A percentile compares a stretch with the other conserved stretches of the same genome.
Conservation (phyloP, 2,329 filamentous ascomycete genomes). For the Apiospora kogelbergensis region DNA sequence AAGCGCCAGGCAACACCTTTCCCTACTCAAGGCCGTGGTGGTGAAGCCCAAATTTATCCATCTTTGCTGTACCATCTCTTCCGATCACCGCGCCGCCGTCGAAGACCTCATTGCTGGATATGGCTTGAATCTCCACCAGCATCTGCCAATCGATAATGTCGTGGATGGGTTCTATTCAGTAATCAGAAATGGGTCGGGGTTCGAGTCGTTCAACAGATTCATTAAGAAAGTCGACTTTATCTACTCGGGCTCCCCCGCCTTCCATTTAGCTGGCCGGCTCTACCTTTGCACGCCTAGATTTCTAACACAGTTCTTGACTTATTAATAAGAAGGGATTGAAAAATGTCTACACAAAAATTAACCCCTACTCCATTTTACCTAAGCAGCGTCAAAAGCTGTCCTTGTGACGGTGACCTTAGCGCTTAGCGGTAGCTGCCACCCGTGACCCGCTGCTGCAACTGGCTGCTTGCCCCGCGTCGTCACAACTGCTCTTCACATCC, state of each 20-base stretch:
- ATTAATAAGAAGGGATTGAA: too few species aligned
- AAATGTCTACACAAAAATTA: too few species aligned
- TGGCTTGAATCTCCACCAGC: not conserved
- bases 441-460: not conserved
- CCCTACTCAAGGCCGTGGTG: not conserved
- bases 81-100: not conserved
- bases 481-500: not conserved
- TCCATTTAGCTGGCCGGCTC: too few species aligned
- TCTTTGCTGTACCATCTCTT: not conserved
- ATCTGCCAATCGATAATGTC: not conserved
- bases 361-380: too few species aligned
- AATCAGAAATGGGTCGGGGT: too few species aligned
- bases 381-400: too few species aligned
- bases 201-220: too few species aligned
- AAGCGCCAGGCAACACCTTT: not conserved
- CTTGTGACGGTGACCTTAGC: too few species aligned
- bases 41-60: not conserved
- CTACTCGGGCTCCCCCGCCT: too few species aligned
- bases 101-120: not conserved
- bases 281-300: too few species aligned
- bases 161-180: not conserved
- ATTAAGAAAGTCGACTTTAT: too few species aligned
- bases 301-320: too few species aligned
- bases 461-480: not conserved
- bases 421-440: not conserved